These are phyloP conservation scores for Magnolia kwangsiensis DNA, from an alignment of 164 flowering plant genomes.

Conservation along the genomic window DNA sequence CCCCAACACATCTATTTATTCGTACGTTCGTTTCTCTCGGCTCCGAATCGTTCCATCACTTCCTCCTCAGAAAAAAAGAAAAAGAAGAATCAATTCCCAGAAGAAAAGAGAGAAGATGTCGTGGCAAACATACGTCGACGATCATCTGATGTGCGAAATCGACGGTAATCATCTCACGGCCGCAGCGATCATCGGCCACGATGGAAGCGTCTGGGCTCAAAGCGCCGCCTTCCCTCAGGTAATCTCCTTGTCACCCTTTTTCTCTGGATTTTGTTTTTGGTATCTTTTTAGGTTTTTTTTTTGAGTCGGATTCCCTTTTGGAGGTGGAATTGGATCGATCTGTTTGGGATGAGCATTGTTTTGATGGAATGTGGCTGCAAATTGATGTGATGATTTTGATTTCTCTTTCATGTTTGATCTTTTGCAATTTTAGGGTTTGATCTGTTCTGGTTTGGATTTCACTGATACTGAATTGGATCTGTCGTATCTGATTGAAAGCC, in stretches of 20 bases:
- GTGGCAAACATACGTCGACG: constrained; percentile 47
- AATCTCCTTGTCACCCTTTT: neutral
- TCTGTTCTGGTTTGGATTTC: no score
- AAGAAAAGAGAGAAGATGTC: constrained; percentile 24
- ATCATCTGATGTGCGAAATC: constrained; percentile 44
- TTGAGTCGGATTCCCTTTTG: neutral
- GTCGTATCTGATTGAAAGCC: no score
- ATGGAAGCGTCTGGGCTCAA: constrained; percentile 52
- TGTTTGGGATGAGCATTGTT: neutral
- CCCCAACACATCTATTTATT: no score
- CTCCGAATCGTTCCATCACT: no score
- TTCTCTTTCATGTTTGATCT: no score
- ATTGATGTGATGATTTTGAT: no score
- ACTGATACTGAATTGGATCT: no score
- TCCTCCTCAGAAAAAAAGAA: no score
- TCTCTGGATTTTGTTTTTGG: neutral
- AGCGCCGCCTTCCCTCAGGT: constrained; percentile 45
- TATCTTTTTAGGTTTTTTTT: neutral
- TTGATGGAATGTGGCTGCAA: no score
- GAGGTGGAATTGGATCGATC: neutral
- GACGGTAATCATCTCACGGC: constrained; percentile 37
- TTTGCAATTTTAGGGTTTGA: no score
- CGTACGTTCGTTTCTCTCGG: no score
- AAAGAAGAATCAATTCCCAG: neutral
- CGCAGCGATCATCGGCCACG: constrained; percentile 43